Conservation (phyloP, 2,329 filamentous ascomycete genomes). For the Hypoxylon sp. region DNA sequence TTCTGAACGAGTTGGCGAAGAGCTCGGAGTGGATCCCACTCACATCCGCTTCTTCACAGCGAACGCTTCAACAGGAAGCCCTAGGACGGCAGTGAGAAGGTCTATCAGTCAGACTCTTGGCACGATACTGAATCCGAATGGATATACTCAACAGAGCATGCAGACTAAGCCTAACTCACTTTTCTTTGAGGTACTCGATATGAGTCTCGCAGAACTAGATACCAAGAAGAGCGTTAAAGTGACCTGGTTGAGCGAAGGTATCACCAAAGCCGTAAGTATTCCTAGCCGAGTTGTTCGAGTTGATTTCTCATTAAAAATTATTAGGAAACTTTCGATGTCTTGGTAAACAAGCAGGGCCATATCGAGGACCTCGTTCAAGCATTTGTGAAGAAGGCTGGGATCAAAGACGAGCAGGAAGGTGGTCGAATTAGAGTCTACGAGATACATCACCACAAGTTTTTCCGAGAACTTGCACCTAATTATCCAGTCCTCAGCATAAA, state of each 20-base stretch:
- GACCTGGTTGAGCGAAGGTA: constrained; percentile 88
- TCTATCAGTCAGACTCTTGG: constrained; percentile 78
- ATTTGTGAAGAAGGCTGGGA: constrained; percentile 83
- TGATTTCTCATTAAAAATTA: constrained; percentile 48
- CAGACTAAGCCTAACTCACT: constrained; percentile 82
- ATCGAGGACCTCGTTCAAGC: constrained; percentile 83
- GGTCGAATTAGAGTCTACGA: constrained; percentile 86
- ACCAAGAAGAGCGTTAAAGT: constrained; percentile 91
- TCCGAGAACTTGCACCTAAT: constrained; percentile 80
- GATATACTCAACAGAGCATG: constrained; percentile 78
- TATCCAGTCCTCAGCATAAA: constrained; percentile 85
- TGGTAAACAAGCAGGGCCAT: constrained; percentile 88
- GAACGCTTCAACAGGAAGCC: constrained; percentile 80
- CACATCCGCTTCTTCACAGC: constrained; percentile 94
- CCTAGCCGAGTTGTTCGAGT: background rate
- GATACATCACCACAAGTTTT: constrained; percentile 84
- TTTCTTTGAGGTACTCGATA: constrained; percentile 94
- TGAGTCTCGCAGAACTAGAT: constrained; percentile 92
- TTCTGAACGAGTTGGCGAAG: constrained; percentile 84
- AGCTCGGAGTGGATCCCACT: constrained; percentile 82
- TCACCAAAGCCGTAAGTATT: constrained; percentile 83
- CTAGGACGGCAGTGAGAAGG: constrained; percentile 84
- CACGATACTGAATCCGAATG: constrained; percentile 83
- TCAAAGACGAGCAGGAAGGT: constrained; percentile 79
- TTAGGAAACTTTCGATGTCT: constrained; percentile 82